Conservation (phyloP, 2,329 filamentous ascomycete genomes). For the Catunica adiposa region DNA sequence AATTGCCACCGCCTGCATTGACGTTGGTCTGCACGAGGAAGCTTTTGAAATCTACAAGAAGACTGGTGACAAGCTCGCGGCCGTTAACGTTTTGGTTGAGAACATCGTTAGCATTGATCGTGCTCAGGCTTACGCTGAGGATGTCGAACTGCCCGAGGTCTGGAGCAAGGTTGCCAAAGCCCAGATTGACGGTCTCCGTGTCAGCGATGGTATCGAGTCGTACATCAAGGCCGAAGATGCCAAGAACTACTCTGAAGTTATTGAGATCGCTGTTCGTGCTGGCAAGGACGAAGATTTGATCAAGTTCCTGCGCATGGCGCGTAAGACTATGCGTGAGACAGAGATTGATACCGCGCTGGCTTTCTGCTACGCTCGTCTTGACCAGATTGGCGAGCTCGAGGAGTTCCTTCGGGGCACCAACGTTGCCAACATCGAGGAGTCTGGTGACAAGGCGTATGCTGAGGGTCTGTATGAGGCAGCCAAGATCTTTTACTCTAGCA, state of each 20-base stretch:
- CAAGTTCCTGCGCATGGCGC: slow-evolving; percentile 91
- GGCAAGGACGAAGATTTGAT: slow-evolving; percentile 96
- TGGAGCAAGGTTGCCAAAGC: slow-evolving; percentile 99
- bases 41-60: slow-evolving; percentile 99
- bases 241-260: slow-evolving; percentile 86
- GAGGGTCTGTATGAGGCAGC: slow-evolving; percentile 90
- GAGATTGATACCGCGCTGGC: slow-evolving; percentile 86
- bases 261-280: slow-evolving; percentile 85
- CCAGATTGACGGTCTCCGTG: slow-evolving; percentile 85
- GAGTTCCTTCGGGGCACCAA: slow-evolving; percentile 90
- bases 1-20: slow-evolving; percentile 82
- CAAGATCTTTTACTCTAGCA: slow-evolving; percentile 97
- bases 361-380: slow-evolving; percentile 81
- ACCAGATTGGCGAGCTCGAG: slow-evolving; percentile 83
- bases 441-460: slow-evolving; percentile 91
- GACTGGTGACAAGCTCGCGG: slow-evolving; percentile 71
- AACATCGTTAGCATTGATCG: slow-evolving; percentile 96
- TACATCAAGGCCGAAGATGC: slow-evolving; percentile 93
- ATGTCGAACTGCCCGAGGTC: slow-evolving; percentile 82
- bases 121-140: slow-evolving; percentile 86
- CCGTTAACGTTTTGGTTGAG: slow-evolving; percentile 83
- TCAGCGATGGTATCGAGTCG: slow-evolving; percentile 84
- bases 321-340: slow-evolving; percentile 88
- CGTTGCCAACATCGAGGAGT: slow-evolving; percentile 89
- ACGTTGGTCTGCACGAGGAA: slow-evolving; percentile 88